A percentile compares a stretch with the other conserved stretches of the same genome.
These are phyloP conservation scores for Chondrus crispus DNA, from an alignment of 23 red algal species.

Conservation along the genomic window DNA sequence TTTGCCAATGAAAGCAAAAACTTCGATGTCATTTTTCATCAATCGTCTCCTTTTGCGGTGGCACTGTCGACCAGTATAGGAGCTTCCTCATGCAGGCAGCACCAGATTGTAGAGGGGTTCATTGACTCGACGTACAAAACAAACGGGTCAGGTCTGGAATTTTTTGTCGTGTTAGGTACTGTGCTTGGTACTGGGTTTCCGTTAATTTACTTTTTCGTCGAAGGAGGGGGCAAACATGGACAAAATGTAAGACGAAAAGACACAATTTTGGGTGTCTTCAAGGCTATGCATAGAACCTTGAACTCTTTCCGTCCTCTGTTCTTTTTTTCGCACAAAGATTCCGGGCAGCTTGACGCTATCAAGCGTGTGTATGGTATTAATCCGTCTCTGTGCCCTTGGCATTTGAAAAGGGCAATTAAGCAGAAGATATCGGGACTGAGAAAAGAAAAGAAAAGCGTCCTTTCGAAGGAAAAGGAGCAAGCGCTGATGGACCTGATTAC, in stretches of 20 bases:
- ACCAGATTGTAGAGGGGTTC: background rate
- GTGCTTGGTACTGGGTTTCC: background rate
- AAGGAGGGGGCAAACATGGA: too few species aligned
- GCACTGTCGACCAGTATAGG: too few species aligned
- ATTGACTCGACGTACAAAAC: conserved; percentile 10
- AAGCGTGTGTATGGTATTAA: background rate
- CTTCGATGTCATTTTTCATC: too few species aligned
- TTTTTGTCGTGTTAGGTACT: background rate
- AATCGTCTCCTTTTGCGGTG: too few species aligned
- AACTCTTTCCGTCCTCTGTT: too few species aligned
- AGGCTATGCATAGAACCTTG: too few species aligned
- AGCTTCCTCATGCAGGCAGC: too few species aligned
- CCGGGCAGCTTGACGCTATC: background rate
- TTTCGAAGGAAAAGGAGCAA: too few species aligned
- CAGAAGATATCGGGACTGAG: background rate
- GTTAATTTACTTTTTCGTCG: background rate
- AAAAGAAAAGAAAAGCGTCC: background rate
- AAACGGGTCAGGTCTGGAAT: background rate
- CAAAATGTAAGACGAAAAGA: too few species aligned
- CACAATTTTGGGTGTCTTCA: too few species aligned
- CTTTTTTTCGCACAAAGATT: background rate
- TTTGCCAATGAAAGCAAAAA: too few species aligned
- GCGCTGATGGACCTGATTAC: too few species aligned
- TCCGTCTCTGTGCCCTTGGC: background rate
- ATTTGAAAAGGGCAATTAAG: background rate